A percentile compares a stretch with the other conserved stretches of the same genome.
These are phyloP conservation scores for Acephala macrosclerotiorum DNA, from an alignment of 2,329 filamentous ascomycete species.

Conservation along the genomic window DNA sequence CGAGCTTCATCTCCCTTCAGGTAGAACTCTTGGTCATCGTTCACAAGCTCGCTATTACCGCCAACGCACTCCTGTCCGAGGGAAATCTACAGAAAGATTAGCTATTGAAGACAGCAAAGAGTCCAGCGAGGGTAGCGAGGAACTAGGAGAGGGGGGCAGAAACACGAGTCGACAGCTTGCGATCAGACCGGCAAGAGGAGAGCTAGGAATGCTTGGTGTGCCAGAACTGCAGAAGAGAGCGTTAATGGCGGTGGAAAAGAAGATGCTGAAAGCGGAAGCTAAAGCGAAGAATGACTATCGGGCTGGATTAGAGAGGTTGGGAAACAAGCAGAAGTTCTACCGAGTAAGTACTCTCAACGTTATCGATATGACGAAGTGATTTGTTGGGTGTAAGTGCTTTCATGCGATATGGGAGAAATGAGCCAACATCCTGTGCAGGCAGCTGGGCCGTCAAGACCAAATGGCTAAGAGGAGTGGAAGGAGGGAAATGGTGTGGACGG, in stretches of 20 bases:
- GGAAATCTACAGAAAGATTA: background rate
- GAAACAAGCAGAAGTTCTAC: slow-evolving; percentile 41
- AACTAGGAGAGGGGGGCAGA: slow-evolving; percentile 18
- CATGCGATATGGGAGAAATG: background rate
- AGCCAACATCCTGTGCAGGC: background rate
- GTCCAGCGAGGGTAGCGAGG: background rate
- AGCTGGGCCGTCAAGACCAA: background rate
- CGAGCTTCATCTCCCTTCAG: slow-evolving; percentile 47
- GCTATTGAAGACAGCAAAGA: background rate
- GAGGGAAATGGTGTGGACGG: background rate
- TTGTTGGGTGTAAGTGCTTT: background rate
- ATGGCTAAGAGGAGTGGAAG: slow-evolving; percentile 1
- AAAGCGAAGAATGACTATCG: slow-evolving; percentile 36
- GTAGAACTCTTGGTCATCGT: slow-evolving; percentile 46
- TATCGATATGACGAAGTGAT: background rate
- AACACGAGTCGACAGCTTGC: slow-evolving; percentile 16
- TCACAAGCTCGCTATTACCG: slow-evolving; percentile 24
- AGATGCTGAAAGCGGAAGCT: slow-evolving; percentile 34
- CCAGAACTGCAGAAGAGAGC: slow-evolving; percentile 36
- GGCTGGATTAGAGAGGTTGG: slow-evolving; percentile 34
- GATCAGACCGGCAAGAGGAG: slow-evolving; percentile 23
- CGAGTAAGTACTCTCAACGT: slow-evolving; percentile 25
- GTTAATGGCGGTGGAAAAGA: slow-evolving; percentile 36
- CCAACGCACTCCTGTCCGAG: slow-evolving; percentile 10
- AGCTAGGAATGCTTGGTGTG: slow-evolving; percentile 32